Evolutionary conservation across 495 filamentous ascomycete species (phyloP), one percentile per base, ranked within the genome.

Genomic region (Pyrenula massariospora): DNA sequence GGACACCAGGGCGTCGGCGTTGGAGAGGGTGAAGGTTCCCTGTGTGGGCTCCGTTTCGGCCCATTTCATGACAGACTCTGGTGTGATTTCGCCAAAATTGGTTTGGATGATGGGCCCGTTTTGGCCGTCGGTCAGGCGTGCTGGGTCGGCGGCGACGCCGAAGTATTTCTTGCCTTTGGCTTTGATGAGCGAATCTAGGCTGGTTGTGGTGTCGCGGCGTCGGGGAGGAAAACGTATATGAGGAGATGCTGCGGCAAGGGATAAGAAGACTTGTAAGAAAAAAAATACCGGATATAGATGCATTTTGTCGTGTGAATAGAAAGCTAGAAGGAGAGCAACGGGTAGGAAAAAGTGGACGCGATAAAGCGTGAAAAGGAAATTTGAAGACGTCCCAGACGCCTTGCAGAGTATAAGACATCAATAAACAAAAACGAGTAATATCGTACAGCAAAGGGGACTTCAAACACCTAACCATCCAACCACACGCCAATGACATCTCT

Each of bases 21-120:
- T 62, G 22, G 59, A 68, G 60, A 77, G 81, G 59, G 66, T 79
- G 75, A 79, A 84, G 15, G 48, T 59, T 48, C 74, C 74, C 59
- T 70, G 66, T 21, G 66, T 67, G 20, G 68, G 58, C 61, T 84
- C 70, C 54, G 74, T 74, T 48, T 71, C 56, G 60, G 81, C 74
- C 79, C 77, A 84, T 67, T 84, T 84, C 78, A 85, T 82, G 67
- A 72, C 79, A 72, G 86, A 86, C 76, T 86, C 84, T 19, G 81
- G 81, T 2, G 82, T 85, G 24, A 86, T 72, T 59, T 76, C 73
- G 25, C 83, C 82, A 58, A 87, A 86, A 63, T 84, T 73, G 47
- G 76, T 68, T 58, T 77, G 70, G 60, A 85, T 73, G 64, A 84
- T 73, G 53, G 70, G 76, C 12, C 77, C 75, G 55, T 79, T 78